These are phyloP conservation scores for Calonectria pauciramosa DNA, from an alignment of 2,329 filamentous ascomycete genomes.

Conservation along the genomic window DNA sequence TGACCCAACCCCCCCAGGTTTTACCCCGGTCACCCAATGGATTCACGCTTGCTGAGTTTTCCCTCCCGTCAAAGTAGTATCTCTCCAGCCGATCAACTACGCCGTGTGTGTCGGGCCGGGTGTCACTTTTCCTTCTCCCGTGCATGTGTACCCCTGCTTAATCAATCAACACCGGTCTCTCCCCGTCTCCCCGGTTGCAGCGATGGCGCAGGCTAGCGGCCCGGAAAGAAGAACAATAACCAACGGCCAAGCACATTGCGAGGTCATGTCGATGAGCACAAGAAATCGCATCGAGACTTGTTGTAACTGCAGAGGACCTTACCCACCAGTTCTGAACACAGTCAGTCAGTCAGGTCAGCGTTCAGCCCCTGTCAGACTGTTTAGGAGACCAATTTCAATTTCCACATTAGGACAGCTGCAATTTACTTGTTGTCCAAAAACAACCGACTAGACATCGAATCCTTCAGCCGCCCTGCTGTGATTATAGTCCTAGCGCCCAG, in stretches of 20 bases:
- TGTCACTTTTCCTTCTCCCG: slow-evolving; percentile 15
- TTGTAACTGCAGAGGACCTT: background rate
- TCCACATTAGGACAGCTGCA: background rate
- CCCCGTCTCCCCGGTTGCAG: slow-evolving; percentile 15
- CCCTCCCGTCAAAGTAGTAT: slow-evolving; percentile 8
- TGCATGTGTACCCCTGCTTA: slow-evolving; percentile 12
- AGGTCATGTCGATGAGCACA: background rate
- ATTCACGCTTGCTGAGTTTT: background rate
- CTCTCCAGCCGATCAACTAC: slow-evolving; percentile 15
- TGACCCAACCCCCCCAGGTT: background rate
- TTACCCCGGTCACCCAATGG: slow-evolving; percentile 2
- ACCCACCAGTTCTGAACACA: background rate
- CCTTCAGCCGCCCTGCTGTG: background rate
- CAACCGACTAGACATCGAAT: background rate
- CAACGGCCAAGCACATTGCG: background rate
- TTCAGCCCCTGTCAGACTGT: background rate
- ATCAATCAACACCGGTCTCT: slow-evolving; percentile 2
- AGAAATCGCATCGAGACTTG: background rate
- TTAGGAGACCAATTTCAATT: background rate
- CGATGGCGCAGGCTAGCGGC: background rate
- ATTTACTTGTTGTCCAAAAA: background rate
- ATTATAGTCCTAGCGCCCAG: background rate
- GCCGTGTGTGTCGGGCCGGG: slow-evolving; percentile 12
- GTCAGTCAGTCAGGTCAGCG: background rate
- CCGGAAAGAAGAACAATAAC: background rate